phyloP scores from a whole-genome alignment of 1,139 yeast genomes.

The Pichia sp. region DNA sequence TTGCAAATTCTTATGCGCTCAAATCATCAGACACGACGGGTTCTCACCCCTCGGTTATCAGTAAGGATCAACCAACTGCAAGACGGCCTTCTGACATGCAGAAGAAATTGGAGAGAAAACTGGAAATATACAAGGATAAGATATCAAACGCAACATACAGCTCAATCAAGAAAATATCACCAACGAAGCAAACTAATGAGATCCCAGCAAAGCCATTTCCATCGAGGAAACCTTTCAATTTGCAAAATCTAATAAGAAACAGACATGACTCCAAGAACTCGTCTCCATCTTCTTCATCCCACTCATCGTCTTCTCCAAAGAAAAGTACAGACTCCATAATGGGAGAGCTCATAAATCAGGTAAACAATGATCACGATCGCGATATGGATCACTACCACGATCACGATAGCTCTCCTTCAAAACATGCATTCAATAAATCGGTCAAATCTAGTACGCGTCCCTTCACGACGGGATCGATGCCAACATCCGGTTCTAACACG shows the following conservation, averaged over 20 bases:
- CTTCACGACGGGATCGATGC: slow-evolving; percentile 6
- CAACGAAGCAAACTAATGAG: slow-evolving; percentile 1
- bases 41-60: background rate
- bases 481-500: no score
- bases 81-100: slow-evolving; percentile 9
- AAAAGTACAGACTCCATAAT: no score
- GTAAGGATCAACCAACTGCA: background rate
- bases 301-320: no score
- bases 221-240: no score
- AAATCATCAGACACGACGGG: background rate
- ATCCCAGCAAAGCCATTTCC: no score
- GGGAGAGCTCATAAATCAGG: no score
- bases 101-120: slow-evolving; percentile 9
- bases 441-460: slow-evolving; percentile 2
- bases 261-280: no score
- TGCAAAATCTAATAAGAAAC: no score
- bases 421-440: slow-evolving; percentile 9
- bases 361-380: background rate
- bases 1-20: no score
- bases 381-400: background rate
- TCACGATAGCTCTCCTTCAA: slow-evolving; percentile 19
- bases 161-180: slow-evolving; percentile 10
- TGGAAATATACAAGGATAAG: slow-evolving; percentile 11
- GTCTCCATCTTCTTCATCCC: no score
- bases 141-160: slow-evolving; percentile 4